Percentiles rank a stretch among this genome's conserved stretches.
phyloP scores from a whole-genome alignment of 352 stramenopile species.

The Pythium aquatile region DNA sequence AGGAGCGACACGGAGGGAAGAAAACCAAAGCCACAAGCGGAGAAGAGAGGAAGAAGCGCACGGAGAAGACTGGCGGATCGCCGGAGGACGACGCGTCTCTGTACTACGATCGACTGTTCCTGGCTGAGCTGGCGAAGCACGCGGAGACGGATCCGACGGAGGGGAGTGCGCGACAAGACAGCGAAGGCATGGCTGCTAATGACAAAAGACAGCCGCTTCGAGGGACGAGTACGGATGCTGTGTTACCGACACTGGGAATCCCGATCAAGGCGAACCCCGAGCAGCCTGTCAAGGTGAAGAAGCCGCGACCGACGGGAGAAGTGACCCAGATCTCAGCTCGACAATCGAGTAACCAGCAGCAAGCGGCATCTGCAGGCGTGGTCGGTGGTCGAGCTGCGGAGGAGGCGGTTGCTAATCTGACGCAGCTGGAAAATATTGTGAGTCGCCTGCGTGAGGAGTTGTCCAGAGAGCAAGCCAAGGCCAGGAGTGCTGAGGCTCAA shows the following conservation, averaged over 20 bases:
- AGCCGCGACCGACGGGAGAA: neutral
- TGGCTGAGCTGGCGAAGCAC: conserved; percentile 65
- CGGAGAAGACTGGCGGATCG: conserved; percentile 2
- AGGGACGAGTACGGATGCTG: neutral
- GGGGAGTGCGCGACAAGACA: neutral
- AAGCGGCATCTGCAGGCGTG: neutral
- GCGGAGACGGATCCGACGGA: conserved; percentile 13
- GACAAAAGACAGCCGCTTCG: neutral
- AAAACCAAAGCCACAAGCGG: neutral
- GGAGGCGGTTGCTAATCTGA: neutral
- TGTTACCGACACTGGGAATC: neutral
- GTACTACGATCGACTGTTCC: conserved; percentile 44
- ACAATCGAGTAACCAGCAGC: conserved; percentile 15
- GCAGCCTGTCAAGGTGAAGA: neutral
- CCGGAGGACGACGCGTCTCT: conserved; percentile 22
- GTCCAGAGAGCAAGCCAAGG: conserved; percentile 25
- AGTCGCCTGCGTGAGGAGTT: conserved; percentile 31
- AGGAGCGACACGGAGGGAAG: neutral
- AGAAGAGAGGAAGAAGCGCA: conserved; percentile 11
- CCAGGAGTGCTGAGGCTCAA: conserved; percentile 28
- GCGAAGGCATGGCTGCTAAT: neutral
- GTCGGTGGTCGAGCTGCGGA: neutral
- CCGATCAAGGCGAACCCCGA: neutral
- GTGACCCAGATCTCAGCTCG: neutral
- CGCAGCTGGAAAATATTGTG: conserved; percentile 12